Base-by-base conservation (phyloP, 2,329 filamentous ascomycete genomes). In the Nakataea oryzae region DNA sequence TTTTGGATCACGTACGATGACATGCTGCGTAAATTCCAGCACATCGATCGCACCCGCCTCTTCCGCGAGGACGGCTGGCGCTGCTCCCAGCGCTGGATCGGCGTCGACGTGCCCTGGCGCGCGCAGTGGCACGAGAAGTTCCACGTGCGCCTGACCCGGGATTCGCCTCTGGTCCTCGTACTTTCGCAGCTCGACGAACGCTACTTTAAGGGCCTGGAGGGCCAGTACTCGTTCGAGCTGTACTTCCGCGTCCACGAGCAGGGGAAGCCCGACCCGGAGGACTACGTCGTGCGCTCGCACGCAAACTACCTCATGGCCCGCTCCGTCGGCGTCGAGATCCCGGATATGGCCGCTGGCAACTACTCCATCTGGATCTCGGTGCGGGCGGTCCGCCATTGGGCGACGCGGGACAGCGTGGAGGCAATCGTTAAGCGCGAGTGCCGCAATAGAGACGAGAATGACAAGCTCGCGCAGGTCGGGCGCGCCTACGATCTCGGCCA, bases 281-380 rank as follows among this genome's bases (percentile, higher is more conserved):
- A 82, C 66, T 83, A 84, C 66, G 75, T 84, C 17, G 79, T 84
- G 17, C 79, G 81, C 67, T 83, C 79, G 63, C 78, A 82, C 60
- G 75, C 75, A 34, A 78, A 79, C 41, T 80, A 82, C 64, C 74
- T 81, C 28, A 90, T 91, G 83, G 85, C 79, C 27, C 86, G 91
- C 8, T 90, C 88, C 1, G 87, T 92, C 54, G 92, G 88, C 60
- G 86, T 89, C 1, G 91, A 95, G 71, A 79, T 95, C 11, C 73
- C 73, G 11, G 80, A 87, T 47, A 83, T 96, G 29, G 85, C 90
- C 26, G 82, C 87, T 0, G 91, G 91, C 13, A 85, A 82, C 56
- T 96, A 96, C 73, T 85, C 84, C 8, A 84, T 96, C 5, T 79
- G 91, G 27, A 82, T 93, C 72, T 91, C 90, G 70, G 81, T 95